Evolutionary conservation across 2,329 filamentous ascomycete species (phyloP).

Genomic region (Zymoseptoria brevis): DNA sequence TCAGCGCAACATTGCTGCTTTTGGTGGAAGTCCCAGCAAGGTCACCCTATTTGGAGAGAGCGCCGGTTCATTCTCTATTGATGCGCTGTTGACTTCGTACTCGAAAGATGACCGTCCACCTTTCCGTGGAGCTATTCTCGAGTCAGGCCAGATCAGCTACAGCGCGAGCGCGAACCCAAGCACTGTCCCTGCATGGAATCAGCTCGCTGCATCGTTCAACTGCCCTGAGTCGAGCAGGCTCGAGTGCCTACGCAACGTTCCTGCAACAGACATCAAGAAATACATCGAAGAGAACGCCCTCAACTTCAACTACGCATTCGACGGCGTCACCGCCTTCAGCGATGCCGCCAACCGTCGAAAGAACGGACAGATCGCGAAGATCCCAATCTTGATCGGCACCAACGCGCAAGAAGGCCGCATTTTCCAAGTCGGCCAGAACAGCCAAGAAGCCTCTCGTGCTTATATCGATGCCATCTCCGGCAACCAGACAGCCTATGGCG

Average conservation of each 20-base stretch:
- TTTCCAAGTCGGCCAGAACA: conserved; percentile 24
- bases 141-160: conserved; percentile 28
- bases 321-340: conserved; percentile 28
- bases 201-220: conserved; percentile 20
- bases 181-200: conserved; percentile 19
- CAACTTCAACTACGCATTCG: conserved; percentile 25
- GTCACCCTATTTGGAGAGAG: conserved; percentile 32
- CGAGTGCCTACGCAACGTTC: conserved; percentile 26
- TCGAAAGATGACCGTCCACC: conserved; percentile 21
- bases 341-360: conserved; percentile 23
- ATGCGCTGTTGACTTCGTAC: conserved; percentile 28
- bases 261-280: conserved; percentile 25
- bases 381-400: conserved; percentile 30
- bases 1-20: conserved; percentile 30
- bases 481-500: conserved; percentile 16
- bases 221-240: conserved; percentile 24
- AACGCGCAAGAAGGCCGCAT: conserved; percentile 32
- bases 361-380: conserved; percentile 26
- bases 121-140: conserved; percentile 29
- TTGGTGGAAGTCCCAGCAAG: conserved; percentile 32
- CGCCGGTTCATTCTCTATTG: conserved; percentile 28
- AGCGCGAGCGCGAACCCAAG: conserved; percentile 8
- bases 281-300: conserved; percentile 27
- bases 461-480: conserved; percentile 16
- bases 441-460: conserved; percentile 12